Percentiles rank a stretch among this genome's conserved stretches.
Evolutionary conservation across 1,284 basidiomycete species (phyloP).

Genomic region (Trichosporon sp.): DNA sequence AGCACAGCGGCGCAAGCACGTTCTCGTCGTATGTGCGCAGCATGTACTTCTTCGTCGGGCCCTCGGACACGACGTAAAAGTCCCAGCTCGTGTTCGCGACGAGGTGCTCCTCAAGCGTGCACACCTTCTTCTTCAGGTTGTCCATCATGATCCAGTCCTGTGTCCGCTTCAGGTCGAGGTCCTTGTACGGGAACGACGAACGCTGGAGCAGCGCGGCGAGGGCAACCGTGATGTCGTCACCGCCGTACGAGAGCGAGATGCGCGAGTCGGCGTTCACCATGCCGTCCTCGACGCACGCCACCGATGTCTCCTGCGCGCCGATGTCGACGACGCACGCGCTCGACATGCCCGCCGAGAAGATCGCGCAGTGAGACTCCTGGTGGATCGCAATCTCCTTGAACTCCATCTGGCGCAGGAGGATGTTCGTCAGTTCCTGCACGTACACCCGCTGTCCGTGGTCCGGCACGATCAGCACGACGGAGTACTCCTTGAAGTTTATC

Average conservation of each 20-base stretch:
- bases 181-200: constrained; percentile 83
- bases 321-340: constrained; percentile 94
- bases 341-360: constrained; percentile 91
- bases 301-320: constrained; percentile 75
- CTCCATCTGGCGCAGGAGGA: constrained; percentile 75
- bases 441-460: constrained; percentile 85
- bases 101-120: constrained; percentile 80
- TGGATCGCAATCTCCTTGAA: constrained; percentile 88
- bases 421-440: constrained; percentile 69
- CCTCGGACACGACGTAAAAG: constrained; percentile 75
- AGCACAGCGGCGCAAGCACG: constrained; percentile 87
- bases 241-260: constrained; percentile 80
- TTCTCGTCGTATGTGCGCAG: constrained; percentile 92
- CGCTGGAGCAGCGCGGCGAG: constrained; percentile 73
- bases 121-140: constrained; percentile 74
- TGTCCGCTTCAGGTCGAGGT: constrained; percentile 66
- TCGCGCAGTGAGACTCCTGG: constrained; percentile 90
- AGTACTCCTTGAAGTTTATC: constrained; percentile 68
- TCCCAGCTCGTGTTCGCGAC: constrained; percentile 85
- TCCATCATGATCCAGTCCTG: constrained; percentile 89
- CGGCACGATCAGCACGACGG: constrained; percentile 83
- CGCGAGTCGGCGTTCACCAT: constrained; percentile 83
- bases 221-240: constrained; percentile 88
- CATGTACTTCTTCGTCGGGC: constrained; percentile 78
- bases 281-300: constrained; percentile 95